Evolutionary conservation across 176 grass and related monocot genomes (phyloP).

Genomic region (Carex scoparia): DNA sequence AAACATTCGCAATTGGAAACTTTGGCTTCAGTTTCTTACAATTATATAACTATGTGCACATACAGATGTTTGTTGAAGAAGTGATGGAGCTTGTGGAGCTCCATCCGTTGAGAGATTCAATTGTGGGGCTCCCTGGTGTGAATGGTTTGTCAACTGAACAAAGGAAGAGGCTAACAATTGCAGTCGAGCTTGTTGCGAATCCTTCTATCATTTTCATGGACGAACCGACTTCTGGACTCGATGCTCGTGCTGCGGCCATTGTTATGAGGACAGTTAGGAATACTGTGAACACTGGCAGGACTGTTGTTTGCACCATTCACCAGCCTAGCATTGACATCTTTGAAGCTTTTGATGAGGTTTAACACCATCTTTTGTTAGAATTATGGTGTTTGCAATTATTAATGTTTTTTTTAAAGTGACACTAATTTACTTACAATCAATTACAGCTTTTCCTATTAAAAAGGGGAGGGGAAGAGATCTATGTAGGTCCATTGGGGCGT

Average conservation of each 20-base stretch:
- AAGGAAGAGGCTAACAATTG: slow-evolving; percentile 44
- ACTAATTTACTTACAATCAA: not conserved
- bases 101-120: slow-evolving; percentile 3
- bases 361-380: not conserved
- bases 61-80: slow-evolving; percentile 39
- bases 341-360: slow-evolving; percentile 41
- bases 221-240: slow-evolving; percentile 39
- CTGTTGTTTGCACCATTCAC: slow-evolving; percentile 45
- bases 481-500: slow-evolving; percentile 10
- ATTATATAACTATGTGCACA: slow-evolving; percentile 2
- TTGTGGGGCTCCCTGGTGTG: slow-evolving; percentile 34
- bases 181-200: slow-evolving; percentile 37
- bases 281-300: slow-evolving; percentile 25
- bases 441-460: slow-evolving; percentile 5
- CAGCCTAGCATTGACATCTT: slow-evolving; percentile 44
- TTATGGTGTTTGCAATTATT: not conserved
- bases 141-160: slow-evolving; percentile 36
- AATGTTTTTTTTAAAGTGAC: not conserved
- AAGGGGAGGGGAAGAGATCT: not conserved
- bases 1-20: not conserved
- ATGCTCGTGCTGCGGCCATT: slow-evolving; percentile 41
- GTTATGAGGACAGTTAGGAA: slow-evolving; percentile 36
- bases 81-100: slow-evolving; percentile 40
- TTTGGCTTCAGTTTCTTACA: not conserved
- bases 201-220: slow-evolving; percentile 51